Conservation (phyloP, 768 basidiomycete species). For the Suillus subalutaceus region DNA sequence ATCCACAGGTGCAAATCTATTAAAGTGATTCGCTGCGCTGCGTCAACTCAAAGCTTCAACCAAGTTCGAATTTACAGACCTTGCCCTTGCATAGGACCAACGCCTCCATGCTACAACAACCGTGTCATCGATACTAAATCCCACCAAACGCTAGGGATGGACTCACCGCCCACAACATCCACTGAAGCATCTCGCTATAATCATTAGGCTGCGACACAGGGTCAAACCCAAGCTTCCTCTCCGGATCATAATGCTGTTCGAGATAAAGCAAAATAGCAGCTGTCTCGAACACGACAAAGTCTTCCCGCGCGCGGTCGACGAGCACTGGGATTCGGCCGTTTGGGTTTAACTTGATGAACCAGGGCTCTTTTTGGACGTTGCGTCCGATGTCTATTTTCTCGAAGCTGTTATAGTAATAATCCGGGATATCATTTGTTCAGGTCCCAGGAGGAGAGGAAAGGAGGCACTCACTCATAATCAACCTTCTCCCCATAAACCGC, state of each 20-base stretch:
- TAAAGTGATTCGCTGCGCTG: conserved; percentile 40
- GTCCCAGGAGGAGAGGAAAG: background rate
- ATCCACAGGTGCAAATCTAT: conserved; percentile 33
- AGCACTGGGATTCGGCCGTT: conserved; percentile 47
- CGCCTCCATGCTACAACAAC: conserved; percentile 29
- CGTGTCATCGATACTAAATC: background rate
- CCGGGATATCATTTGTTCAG: background rate
- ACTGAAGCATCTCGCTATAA: conserved; percentile 45
- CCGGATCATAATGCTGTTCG: conserved; percentile 45
- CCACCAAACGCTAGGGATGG: background rate
- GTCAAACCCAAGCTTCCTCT: conserved; percentile 44
- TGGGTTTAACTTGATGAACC: conserved; percentile 42
- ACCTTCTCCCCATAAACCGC: conserved; percentile 35
- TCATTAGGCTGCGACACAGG: conserved; percentile 30
- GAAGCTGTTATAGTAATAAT: background rate
- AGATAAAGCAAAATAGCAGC: conserved; percentile 51
- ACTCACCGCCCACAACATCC: conserved; percentile 48
- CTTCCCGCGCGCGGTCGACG: conserved; percentile 27
- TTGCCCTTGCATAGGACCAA: conserved; percentile 43
- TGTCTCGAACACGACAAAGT: conserved; percentile 43
- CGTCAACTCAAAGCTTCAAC: background rate
- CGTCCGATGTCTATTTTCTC: conserved; percentile 26
- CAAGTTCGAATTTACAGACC: conserved; percentile 3
- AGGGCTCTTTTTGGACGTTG: conserved; percentile 32
- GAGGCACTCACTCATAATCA: conserved; percentile 37